A percentile compares a stretch with the other conserved stretches of the same genome.
phyloP scores from a whole-genome alignment of 495 filamentous ascomycete species.

The Friedmanniomyces simplex region DNA sequence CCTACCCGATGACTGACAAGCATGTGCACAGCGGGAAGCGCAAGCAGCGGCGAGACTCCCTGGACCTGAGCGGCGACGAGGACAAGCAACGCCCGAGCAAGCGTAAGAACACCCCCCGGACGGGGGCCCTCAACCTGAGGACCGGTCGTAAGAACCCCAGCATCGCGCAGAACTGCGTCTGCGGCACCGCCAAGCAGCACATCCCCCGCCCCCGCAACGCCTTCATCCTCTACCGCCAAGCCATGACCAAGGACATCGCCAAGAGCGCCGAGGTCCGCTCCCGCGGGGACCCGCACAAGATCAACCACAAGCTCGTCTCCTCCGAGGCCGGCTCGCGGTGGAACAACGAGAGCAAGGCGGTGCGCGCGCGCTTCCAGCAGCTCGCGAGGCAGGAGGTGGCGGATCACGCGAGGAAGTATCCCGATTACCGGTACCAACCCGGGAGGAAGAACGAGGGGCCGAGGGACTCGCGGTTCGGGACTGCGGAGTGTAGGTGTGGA shows the following conservation, averaged over 20 bases:
- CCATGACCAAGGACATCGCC: not conserved
- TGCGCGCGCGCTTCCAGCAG: not conserved
- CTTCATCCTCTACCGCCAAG: not conserved
- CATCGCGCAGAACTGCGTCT: not conserved
- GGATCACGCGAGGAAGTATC: not conserved
- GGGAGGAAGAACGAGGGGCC: not conserved
- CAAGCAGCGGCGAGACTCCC: not conserved
- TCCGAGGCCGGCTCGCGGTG: not conserved
- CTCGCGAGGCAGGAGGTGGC: not conserved
- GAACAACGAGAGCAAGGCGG: not conserved
- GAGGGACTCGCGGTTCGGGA: not conserved
- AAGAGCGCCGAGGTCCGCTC: not conserved
- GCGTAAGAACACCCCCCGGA: not conserved
- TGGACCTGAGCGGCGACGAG: not conserved
- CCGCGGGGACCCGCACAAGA: not conserved
- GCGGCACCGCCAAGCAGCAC: not conserved
- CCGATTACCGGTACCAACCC: not conserved
- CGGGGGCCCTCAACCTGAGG: not conserved
- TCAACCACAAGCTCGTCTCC: not conserved
- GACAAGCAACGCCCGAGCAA: not conserved
- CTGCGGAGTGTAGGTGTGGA: not conserved
- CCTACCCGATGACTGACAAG: not conserved
- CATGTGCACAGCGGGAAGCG: not conserved
- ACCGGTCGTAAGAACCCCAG: not conserved
- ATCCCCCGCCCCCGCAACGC: not conserved